Percentiles rank a stretch among this genome's conserved stretches.
phyloP scores from a whole-genome alignment of 75 land plant species.

The Adiantum capillusveneris region DNA sequence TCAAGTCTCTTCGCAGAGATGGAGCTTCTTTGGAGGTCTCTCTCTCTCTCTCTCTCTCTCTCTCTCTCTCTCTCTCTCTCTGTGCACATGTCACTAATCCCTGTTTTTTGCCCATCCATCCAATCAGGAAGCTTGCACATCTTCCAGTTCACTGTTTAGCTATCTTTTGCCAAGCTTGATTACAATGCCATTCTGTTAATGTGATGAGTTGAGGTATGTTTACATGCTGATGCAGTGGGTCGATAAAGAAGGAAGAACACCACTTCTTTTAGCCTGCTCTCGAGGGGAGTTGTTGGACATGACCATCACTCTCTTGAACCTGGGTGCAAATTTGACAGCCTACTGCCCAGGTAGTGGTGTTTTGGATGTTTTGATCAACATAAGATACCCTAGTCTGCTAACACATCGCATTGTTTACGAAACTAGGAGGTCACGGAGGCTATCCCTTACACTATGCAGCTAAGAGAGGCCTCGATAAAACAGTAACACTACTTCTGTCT shows the following conservation, averaged over 20 bases:
- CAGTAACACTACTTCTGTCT: constrained; percentile 67
- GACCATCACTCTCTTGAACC: constrained; percentile 53
- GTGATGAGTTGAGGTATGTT: no score
- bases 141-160: no score
- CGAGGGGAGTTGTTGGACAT: constrained; percentile 49
- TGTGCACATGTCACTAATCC: not conserved
- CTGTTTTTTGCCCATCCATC: no score
- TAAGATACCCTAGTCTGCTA: not conserved
- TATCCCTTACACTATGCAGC: constrained; percentile 97
- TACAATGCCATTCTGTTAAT: no score
- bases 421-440: constrained; percentile 69
- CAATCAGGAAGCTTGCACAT: no score
- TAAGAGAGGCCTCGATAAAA: constrained; percentile 70
- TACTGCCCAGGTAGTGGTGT: constrained; percentile 57
- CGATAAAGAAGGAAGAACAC: constrained; percentile 90
- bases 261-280: constrained; percentile 76
- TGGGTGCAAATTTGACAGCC: constrained; percentile 86
- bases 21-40: constrained; percentile 32
- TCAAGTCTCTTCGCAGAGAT: constrained; percentile 25
- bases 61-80: constrained; percentile 1
- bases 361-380: not conserved
- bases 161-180: no score
- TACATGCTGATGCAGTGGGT: constrained; percentile 46
- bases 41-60: constrained; percentile 4
- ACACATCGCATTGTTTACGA: not conserved